Evolutionary conservation across 2,329 filamentous ascomycete species (phyloP), one percentile per base, ranked within the genome.

Genomic region (Sordariomycetes sp.): DNA sequence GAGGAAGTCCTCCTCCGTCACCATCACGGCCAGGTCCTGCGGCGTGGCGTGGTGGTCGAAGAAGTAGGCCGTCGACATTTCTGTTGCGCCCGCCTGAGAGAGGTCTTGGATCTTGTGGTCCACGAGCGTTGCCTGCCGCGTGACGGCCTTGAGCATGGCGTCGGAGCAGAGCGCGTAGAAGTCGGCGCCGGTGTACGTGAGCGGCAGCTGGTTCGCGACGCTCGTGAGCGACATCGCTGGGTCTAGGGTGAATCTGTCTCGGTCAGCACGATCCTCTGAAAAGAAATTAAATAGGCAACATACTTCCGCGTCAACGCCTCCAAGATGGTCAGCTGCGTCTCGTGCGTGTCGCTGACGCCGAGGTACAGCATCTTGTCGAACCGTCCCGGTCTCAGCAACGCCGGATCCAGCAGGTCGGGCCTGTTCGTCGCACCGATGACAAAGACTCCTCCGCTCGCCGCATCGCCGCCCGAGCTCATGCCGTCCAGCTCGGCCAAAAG

Each of bases 331-430:
- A 86, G 75, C 61, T 98, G 92, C 65, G 96, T 96, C 14, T 94
- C 85, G 49, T 96, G 90, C 4, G 88, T 95, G 58, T 98, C 92
- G 7, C 86, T 93, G 8, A 98, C 87, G 23, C 92, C 92, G 10
- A 98, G 69, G 51, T 96, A 98, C 20, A 98, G 73, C 88, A 96
- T 94, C 67, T 96, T 96, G 55, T 98, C 92, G 56, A 98, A 96
- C 39, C 90, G 72, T 3, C 90, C 90, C 2, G 90, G 92, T 35
- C 90, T 76, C 29, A 96, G 66, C 38, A 98, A 64, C 5, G 90
- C 92, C 43, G 86, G 86, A 53, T 98, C 90, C 16, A 98, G 70
- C 35, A 96, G 64, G 64, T 98, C 92, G 1, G 92, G 92, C 42
- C 90, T 68, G 62, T 98, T 98, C 5, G 90, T 98, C 4, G 90